Evolutionary conservation across 495 filamentous ascomycete genomes (phyloP).

Genomic region (Penicillium manginii): DNA sequence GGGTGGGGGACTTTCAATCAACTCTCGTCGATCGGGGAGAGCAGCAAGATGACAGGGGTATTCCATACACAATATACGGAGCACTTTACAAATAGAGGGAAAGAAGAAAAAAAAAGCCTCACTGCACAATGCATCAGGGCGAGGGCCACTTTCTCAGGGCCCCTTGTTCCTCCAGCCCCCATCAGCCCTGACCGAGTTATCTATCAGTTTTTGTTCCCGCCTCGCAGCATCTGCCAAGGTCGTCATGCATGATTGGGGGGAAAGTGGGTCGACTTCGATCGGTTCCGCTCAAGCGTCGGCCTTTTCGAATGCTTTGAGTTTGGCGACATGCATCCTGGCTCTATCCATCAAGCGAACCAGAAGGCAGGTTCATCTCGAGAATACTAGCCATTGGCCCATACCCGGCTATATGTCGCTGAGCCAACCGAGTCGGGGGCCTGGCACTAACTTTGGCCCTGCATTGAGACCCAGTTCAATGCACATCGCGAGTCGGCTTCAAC

Average conservation of each 20-base stretch:
- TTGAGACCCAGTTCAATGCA: conserved; percentile 13
- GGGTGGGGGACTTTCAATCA: not conserved
- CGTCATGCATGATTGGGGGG: conserved; percentile 14
- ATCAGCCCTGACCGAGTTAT: conserved; percentile 11
- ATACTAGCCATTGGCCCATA: conserved; percentile 16
- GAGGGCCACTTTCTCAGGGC: not conserved
- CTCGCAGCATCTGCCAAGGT: conserved; percentile 16
- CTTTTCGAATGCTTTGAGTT: conserved; percentile 17
- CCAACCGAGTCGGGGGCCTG: conserved; percentile 18
- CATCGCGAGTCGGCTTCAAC: conserved; percentile 16
- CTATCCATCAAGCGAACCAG: conserved; percentile 11
- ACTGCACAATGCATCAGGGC: not conserved
- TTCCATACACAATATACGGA: too few relatives aligned
- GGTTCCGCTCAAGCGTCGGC: conserved; percentile 14
- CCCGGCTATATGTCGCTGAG: conserved; percentile 21
- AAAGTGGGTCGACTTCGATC: conserved; percentile 8
- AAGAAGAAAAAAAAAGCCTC: not conserved
- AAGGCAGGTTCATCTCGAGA: conserved; percentile 9
- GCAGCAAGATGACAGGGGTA: not conserved
- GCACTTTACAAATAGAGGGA: too few relatives aligned
- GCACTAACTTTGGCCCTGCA: conserved; percentile 20
- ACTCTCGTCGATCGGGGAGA: not conserved
- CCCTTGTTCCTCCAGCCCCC: conserved; percentile 4
- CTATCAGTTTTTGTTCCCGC: conserved; percentile 4
- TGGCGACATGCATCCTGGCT: conserved; percentile 8